Evolutionary conservation across 2,329 filamentous ascomycete genomes (phyloP).

Genomic region (Cladosporium oxysporum): DNA sequence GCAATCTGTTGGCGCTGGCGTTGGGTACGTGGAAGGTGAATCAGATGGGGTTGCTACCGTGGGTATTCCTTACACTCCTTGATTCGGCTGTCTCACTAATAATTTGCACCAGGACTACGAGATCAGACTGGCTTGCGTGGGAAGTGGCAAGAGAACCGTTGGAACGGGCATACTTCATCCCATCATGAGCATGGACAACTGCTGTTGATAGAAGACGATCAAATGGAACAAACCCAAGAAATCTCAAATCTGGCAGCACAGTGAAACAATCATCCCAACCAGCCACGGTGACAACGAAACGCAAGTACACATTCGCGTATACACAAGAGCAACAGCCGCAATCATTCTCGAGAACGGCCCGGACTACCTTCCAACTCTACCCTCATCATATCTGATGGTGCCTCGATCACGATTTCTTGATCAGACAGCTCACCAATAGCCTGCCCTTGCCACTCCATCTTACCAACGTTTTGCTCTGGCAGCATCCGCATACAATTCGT

Average conservation of each 20-base stretch:
- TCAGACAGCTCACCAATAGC: too few species aligned
- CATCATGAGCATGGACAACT: slow-evolving; percentile 24
- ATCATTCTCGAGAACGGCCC: too few species aligned
- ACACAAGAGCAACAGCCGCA: too few species aligned
- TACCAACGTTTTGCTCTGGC: too few species aligned
- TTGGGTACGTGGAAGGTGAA: slow-evolving; percentile 97
- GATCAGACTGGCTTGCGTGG: slow-evolving; percentile 98
- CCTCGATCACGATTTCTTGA: too few species aligned
- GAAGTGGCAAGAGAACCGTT: slow-evolving; percentile 71
- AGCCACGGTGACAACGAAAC: too few species aligned
- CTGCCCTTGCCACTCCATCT: too few species aligned
- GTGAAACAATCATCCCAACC: too few species aligned
- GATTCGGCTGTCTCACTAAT: slow-evolving; percentile 63
- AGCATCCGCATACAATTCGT: too few species aligned
- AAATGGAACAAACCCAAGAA: background rate
- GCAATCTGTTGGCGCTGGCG: slow-evolving; percentile 80
- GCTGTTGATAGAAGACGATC: background rate
- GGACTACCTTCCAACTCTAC: too few species aligned
- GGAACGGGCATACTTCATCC: slow-evolving; percentile 56
- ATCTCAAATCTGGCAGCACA: background rate
- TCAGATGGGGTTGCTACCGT: slow-evolving; percentile 91
- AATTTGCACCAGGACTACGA: slow-evolving; percentile 68
- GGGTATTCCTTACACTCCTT: slow-evolving; percentile 74
- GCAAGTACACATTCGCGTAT: too few species aligned
- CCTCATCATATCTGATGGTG: too few species aligned